Conservation (phyloP, 805 yeast species). For the Saccharomycopsis lassenensis region DNA sequence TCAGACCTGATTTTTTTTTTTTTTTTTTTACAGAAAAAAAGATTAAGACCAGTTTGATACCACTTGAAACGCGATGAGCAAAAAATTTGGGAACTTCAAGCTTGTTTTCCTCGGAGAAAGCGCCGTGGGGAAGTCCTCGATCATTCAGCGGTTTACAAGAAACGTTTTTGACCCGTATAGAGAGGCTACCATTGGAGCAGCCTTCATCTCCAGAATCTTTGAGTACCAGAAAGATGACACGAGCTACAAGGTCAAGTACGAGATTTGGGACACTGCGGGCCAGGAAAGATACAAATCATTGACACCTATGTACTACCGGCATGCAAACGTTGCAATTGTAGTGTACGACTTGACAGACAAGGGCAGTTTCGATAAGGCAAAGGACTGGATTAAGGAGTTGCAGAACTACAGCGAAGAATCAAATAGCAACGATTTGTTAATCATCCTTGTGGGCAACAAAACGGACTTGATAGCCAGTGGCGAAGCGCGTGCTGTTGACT, state of each 20-base stretch:
- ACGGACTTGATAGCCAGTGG: constrained; percentile 39
- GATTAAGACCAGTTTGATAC: not conserved
- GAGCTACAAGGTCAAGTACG: constrained; percentile 36
- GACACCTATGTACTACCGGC: constrained; percentile 77
- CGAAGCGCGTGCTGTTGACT: constrained; percentile 32
- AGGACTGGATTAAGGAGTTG: constrained; percentile 85
- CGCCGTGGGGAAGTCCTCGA: constrained; percentile 41
- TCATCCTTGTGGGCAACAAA: constrained; percentile 85
- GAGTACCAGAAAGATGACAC: constrained; percentile 22
- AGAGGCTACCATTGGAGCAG: constrained; percentile 97
- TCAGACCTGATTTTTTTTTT: not conserved
- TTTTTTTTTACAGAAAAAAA: not conserved
- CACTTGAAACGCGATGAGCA: not conserved
- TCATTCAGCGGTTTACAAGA: constrained; percentile 32
- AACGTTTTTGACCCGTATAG: constrained; percentile 66
- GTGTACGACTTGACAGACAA: constrained; percentile 74
- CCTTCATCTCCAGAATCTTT: constrained; percentile 78
- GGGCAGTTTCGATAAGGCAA: constrained; percentile 67
- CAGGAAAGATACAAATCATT: constrained; percentile 77
- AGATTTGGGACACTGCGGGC: constrained; percentile 95
- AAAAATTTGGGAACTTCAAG: constrained; percentile 22
- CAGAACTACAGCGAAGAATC: constrained; percentile 57
- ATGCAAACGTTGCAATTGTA: constrained; percentile 74
- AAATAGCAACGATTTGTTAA: constrained; percentile 38
- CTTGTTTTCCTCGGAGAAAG: constrained; percentile 39